Conservation (phyloP, 164 flowering plant species). For the Paratinospora sagittata region DNA sequence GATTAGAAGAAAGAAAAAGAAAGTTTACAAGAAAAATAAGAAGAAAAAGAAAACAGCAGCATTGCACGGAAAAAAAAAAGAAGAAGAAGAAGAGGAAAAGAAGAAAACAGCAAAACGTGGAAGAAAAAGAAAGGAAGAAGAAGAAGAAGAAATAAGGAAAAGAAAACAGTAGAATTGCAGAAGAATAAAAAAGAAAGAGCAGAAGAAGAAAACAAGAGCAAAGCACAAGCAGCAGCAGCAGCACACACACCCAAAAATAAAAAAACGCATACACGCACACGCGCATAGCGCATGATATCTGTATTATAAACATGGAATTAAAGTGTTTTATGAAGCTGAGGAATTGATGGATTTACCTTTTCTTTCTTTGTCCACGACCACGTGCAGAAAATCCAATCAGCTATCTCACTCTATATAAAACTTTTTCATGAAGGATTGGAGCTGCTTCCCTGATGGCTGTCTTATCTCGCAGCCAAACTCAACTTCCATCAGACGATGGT, state of each 20-base stretch:
- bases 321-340: background rate
- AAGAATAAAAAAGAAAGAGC: background rate
- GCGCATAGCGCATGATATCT: background rate
- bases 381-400: constrained; percentile 1
- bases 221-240: background rate
- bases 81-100: too few species aligned
- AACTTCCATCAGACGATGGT: constrained; percentile 87
- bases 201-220: background rate
- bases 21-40: too few species aligned
- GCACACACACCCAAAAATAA: background rate
- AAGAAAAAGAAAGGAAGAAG: too few species aligned
- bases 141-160: too few species aligned
- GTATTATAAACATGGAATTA: background rate
- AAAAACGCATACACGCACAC: background rate
- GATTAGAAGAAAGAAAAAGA: too few species aligned
- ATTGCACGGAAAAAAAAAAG: too few species aligned
- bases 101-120: too few species aligned
- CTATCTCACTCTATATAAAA: constrained; percentile 67
- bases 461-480: constrained; percentile 53
- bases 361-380: background rate
- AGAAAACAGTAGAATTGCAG: background rate
- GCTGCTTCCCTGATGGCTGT: constrained; percentile 43
- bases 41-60: too few species aligned
- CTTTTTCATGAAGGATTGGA: constrained; percentile 42
- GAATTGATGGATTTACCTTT: background rate